Conservation (phyloP, 306 rosid genomes). For the Parietaria judaica region DNA sequence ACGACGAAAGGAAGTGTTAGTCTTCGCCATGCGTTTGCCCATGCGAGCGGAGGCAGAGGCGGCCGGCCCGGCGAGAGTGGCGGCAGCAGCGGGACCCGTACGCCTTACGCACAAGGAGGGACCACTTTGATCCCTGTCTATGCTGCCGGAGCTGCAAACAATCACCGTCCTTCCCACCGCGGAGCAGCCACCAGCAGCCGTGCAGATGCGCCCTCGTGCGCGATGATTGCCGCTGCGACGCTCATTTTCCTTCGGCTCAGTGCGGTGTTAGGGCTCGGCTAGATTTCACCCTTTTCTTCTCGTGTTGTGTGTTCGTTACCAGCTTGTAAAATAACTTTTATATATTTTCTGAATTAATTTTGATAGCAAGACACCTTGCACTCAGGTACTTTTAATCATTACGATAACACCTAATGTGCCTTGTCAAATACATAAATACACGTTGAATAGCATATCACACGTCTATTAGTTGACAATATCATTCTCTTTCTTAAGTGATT, state of each 20-base stretch:
- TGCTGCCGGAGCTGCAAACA: constrained; percentile 54
- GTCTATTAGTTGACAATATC: too few species aligned
- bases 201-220: constrained; percentile 9
- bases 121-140: constrained; percentile 44
- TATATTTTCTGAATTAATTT: not conserved
- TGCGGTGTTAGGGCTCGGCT: constrained; percentile 6
- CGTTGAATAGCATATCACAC: too few species aligned
- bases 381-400: too few species aligned
- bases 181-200: constrained; percentile 37
- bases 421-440: too few species aligned
- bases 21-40: constrained; percentile 8
- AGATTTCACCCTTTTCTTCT: not conserved
- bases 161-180: constrained; percentile 28
- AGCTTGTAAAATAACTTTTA: not conserved
- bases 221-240: constrained; percentile 26
- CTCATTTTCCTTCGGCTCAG: constrained; percentile 27
- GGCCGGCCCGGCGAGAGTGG: constrained; percentile 23
- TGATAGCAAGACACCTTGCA: too few species aligned
- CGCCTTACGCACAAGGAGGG: constrained; percentile 27
- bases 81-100: constrained; percentile 16
- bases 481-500: too few species aligned
- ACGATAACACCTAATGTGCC: too few species aligned
- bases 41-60: constrained; percentile 29
- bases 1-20: not conserved
- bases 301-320: not conserved